A percentile compares a stretch with the other conserved stretches of the same genome.
Conservation (phyloP, 371 early-diverging fungal species). For the Mortierella sp. region DNA sequence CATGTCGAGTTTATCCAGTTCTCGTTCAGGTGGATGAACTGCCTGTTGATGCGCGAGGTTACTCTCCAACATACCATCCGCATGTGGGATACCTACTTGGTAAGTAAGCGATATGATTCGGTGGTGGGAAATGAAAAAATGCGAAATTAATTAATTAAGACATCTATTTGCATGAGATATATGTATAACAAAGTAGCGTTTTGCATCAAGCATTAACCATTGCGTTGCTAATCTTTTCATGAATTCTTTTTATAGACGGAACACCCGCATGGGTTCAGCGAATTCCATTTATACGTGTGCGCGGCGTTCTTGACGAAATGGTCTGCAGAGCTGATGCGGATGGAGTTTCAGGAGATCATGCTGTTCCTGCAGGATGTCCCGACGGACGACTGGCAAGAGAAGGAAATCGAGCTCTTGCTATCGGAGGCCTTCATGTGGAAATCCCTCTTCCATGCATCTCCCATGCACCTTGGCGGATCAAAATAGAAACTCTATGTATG, state of each 20-base stretch:
- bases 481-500: conserved; percentile 21
- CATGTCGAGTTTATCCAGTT: conserved; percentile 98
- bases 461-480: conserved; percentile 68
- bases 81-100: conserved; percentile 98
- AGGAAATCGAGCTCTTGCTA: conserved; percentile 93
- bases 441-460: conserved; percentile 91
- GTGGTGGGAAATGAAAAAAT: too few relatives aligned
- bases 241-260: conserved; percentile 70
- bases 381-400: conserved; percentile 89
- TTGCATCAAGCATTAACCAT: background rate
- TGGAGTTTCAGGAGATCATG: conserved; percentile 97
- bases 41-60: conserved; percentile 97
- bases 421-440: conserved; percentile 98
- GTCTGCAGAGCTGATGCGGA: conserved; percentile 83
- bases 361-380: conserved; percentile 94
- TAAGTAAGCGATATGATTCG: conserved; percentile 41
- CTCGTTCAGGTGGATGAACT: conserved; percentile 99
- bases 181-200: background rate
- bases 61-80: conserved; percentile 87
- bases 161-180: background rate
- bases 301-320: conserved; percentile 97
- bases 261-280: conserved; percentile 91
- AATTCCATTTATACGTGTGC: conserved; percentile 97
- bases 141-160: background rate
- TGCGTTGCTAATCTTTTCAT: background rate